Base-by-base conservation (phyloP, 192 early-diverging fungal genomes). In the Gamsiella multidivaricata region DNA sequence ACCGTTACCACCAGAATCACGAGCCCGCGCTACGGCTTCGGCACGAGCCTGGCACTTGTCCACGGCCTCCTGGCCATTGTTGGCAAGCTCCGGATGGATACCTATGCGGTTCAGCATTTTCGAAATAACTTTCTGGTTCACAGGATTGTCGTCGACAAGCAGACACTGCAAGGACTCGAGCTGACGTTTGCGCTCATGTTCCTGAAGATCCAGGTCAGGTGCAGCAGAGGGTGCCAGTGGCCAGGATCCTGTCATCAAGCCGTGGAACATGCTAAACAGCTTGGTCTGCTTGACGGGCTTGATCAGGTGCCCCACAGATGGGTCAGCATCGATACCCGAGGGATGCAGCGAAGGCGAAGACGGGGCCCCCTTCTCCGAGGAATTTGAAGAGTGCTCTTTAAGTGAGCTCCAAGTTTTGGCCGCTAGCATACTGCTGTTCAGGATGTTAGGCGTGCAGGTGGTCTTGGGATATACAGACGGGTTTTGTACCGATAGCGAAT, bases 101-200 rank as follows among this genome's bases (percentile, higher is more conserved):
- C 80, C 82, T 36, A 74, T 65, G 6, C 80, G 73, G 2, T 50
- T 52, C 18, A 84, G 51, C 68, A 84, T 73, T 23, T 53, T 62
- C 6, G 58, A 51, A 18, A 81, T 62, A 4, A 84, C 82, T 37
- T 80, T 72, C 63, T 79, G 81, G 55, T 81, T 82, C 36, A 86
- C 69, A 12, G 69, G 75, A 64, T 86, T 86, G 32, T 81, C 82
- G 31, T 86, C 84, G 0, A 86, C 76, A 18, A 86, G 41, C 0
- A 84, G 29, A 32, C 74, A 73, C 15, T 67, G 64, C 18, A 82
- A 42, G 2, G 60, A 61, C 33, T 70, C 53, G 7, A 82, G 50
- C 31, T 78, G 68, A 14, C 51, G 50, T 25, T 78, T 71, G 12
- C 63, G 39, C 17, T 74, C 71, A 17, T 69, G 53, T 12, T 67